Evolutionary conservation across 768 basidiomycete genomes (phyloP).

Genomic region (Tylopilus subfusipes): DNA sequence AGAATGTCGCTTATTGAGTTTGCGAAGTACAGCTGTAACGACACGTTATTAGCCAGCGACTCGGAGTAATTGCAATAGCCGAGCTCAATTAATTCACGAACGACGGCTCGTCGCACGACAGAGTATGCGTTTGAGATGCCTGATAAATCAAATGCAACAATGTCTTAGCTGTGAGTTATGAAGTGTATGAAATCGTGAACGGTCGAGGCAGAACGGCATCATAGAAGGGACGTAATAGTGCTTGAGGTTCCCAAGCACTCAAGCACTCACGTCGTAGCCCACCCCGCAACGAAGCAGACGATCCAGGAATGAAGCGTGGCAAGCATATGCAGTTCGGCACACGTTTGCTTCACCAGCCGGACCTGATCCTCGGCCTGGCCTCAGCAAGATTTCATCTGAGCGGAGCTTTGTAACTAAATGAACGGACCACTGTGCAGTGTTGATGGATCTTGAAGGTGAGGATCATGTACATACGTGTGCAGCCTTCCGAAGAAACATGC

Average conservation of each 20-base stretch:
- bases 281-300: conserved; percentile 24
- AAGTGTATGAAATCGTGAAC: conserved; percentile 24
- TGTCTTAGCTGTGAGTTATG: conserved; percentile 27
- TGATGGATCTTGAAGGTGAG: conserved; percentile 30
- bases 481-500: conserved; percentile 22
- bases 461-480: conserved; percentile 24
- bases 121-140: conserved; percentile 28
- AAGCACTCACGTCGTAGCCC: conserved; percentile 13
- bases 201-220: conserved; percentile 25
- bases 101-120: conserved; percentile 23
- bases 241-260: conserved; percentile 23
- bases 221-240: conserved; percentile 29
- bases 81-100: conserved; percentile 34
- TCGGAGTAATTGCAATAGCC: conserved; percentile 30
- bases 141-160: conserved; percentile 31
- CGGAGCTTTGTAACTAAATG: conserved; percentile 31
- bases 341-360: conserved; percentile 26
- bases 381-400: conserved; percentile 29
- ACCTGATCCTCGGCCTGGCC: conserved; percentile 34
- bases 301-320: conserved; percentile 23
- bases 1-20: conserved; percentile 32
- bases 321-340: conserved; percentile 22
- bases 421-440: conserved; percentile 26
- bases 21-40: conserved; percentile 24
- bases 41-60: conserved; percentile 28